Conservation (phyloP, 805 yeast species). For the Ogataea saltuana region DNA sequence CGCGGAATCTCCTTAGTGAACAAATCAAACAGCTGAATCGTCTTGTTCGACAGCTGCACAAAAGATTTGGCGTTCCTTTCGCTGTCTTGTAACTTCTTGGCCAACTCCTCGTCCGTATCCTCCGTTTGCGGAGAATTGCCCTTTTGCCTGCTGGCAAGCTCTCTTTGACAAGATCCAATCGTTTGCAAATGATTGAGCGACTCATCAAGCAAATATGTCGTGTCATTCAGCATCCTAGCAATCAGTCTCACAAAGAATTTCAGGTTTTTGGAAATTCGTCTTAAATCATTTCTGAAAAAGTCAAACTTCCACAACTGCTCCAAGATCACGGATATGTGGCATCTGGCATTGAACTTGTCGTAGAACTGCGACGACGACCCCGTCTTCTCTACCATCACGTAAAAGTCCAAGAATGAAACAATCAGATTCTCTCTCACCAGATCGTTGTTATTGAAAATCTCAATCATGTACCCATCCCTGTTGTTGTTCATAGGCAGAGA, state of each 20-base stretch:
- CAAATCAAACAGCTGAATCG: constrained; percentile 72
- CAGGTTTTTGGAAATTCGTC: constrained; percentile 61
- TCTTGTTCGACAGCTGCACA: constrained; percentile 80
- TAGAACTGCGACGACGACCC: constrained; percentile 94
- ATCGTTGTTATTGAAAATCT: constrained; percentile 62
- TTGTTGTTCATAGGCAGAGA: constrained; percentile 56
- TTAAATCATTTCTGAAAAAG: constrained; percentile 66
- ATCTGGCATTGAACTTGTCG: constrained; percentile 91
- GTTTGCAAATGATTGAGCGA: constrained; percentile 75
- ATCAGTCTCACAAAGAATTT: constrained; percentile 90
- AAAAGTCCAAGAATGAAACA: constrained; percentile 83
- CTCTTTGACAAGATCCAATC: constrained; percentile 75
- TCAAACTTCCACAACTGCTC: constrained; percentile 82
- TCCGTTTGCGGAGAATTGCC: constrained; percentile 36
- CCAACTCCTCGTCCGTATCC: constrained; percentile 64
- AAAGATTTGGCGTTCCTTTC: constrained; percentile 80
- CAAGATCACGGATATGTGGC: constrained; percentile 77
- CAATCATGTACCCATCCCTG: constrained; percentile 72
- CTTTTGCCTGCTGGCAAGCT: constrained; percentile 52
- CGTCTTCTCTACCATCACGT: constrained; percentile 93
- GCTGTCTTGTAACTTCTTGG: constrained; percentile 54
- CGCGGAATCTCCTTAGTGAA: constrained; percentile 85
- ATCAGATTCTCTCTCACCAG: constrained; percentile 65
- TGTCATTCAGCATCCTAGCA: constrained; percentile 93
- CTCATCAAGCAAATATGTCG: constrained; percentile 89